A percentile compares a stretch with the other conserved stretches of the same genome.
phyloP scores from a whole-genome alignment of 495 filamentous ascomycete species.

The Xylaria intraflava region DNA sequence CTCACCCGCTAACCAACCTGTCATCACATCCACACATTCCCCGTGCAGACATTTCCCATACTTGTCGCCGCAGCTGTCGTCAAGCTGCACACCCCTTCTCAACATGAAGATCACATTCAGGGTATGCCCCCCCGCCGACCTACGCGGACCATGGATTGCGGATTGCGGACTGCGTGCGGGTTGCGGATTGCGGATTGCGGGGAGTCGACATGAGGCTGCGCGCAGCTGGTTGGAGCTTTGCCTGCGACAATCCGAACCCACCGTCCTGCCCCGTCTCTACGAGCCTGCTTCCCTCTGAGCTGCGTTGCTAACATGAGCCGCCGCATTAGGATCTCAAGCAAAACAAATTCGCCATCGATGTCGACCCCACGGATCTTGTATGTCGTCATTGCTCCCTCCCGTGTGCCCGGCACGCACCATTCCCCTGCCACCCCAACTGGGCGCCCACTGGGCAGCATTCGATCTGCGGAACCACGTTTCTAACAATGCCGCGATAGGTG shows the following conservation, averaged over 20 bases:
- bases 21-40: neutral
- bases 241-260: conserved; percentile 12
- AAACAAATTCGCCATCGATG: conserved; percentile 93
- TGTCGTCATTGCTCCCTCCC: conserved; percentile 32
- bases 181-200: neutral
- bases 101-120: conserved; percentile 49
- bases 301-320: conserved; percentile 26
- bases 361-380: conserved; percentile 89
- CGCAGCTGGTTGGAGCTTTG: conserved; percentile 6
- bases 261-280: neutral
- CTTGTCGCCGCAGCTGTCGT: conserved; percentile 16
- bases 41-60: neutral
- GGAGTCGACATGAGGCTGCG: conserved; percentile 10
- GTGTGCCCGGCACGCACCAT: conserved; percentile 8
- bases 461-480: neutral
- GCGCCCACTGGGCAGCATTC: neutral
- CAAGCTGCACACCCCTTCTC: conserved; percentile 32
- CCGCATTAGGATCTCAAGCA: conserved; percentile 81
- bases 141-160: neutral
- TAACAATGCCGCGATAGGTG: conserved; percentile 50
- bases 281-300: neutral
- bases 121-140: conserved; percentile 26
- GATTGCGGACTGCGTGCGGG: neutral
- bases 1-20: neutral
- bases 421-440: neutral